A percentile compares a stretch with the other conserved stretches of the same genome.
Conservation (phyloP, 352 stramenopile species). For the Phytopythium kandeliae region DNA sequence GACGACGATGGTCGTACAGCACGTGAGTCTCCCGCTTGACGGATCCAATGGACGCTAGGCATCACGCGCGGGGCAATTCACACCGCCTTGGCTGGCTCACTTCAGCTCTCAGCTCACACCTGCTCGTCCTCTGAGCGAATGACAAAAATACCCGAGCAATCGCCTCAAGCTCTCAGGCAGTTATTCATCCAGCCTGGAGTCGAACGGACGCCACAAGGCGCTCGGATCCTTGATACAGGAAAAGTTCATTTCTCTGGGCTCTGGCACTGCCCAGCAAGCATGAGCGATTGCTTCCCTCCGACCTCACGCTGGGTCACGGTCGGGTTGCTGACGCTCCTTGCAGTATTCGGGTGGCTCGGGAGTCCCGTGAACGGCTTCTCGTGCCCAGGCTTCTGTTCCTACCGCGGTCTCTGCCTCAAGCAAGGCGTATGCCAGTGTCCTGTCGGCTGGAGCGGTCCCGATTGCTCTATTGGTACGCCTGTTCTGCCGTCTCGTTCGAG, state of each 20-base stretch:
- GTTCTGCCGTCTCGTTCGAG: not conserved
- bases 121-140: no score
- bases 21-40: not conserved
- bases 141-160: no score
- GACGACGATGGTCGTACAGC: not conserved
- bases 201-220: not conserved
- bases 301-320: not conserved
- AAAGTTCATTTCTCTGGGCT: no score
- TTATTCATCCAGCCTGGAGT: not conserved
- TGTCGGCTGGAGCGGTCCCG: slow-evolving; percentile 32
- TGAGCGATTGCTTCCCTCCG: not conserved
- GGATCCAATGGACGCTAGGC: not conserved
- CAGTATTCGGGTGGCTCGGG: not conserved
- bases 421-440: slow-evolving; percentile 57
- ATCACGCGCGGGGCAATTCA: not conserved
- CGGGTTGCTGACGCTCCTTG: not conserved
- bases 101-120: no score
- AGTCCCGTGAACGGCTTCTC: slow-evolving; percentile 19
- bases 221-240: not conserved
- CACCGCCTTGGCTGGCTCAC: not conserved
- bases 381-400: slow-evolving; percentile 70
- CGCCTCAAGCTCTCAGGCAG: not conserved
- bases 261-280: not conserved
- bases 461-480: slow-evolving; percentile 61
- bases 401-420: slow-evolving; percentile 49